Evolutionary conservation across 352 stramenopile species (phyloP).

Genomic region (Phytophthora pinifolia): DNA sequence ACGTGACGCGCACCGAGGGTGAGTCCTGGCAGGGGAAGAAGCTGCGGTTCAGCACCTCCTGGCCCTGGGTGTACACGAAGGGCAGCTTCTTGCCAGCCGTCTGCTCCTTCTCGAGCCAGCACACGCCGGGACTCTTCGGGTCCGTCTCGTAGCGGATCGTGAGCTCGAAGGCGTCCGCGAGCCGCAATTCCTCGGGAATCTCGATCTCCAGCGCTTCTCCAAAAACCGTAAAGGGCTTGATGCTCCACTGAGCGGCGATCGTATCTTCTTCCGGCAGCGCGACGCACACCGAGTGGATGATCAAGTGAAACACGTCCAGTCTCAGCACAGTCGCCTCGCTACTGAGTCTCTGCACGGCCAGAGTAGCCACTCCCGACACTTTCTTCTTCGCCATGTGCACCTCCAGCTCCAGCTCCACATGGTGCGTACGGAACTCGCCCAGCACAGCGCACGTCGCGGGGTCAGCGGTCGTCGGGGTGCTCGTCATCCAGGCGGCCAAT

Average conservation of each 20-base stretch:
- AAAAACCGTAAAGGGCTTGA: conserved; percentile 68
- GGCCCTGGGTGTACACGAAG: conserved; percentile 87
- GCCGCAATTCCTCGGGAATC: conserved; percentile 33
- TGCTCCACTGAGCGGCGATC: conserved; percentile 33
- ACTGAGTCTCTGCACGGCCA: conserved; percentile 36
- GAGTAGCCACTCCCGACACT: conserved; percentile 35
- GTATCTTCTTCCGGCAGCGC: conserved; percentile 14
- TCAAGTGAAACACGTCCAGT: conserved; percentile 67
- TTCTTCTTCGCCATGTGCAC: conserved; percentile 39
- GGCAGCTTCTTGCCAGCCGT: conserved; percentile 75
- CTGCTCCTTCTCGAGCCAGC: conserved; percentile 84
- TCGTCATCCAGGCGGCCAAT: not conserved
- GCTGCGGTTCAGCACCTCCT: conserved; percentile 86
- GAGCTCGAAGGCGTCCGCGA: conserved; percentile 26
- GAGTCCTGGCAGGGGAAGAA: conserved; percentile 92
- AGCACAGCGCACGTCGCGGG: conserved; percentile 66
- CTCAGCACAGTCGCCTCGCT: conserved; percentile 22
- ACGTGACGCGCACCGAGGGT: conserved; percentile 95
- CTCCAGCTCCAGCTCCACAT: conserved; percentile 51
- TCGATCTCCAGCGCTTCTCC: conserved; percentile 56
- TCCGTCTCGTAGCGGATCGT: conserved; percentile 67
- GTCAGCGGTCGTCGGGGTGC: conserved; percentile 17
- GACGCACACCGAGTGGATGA: conserved; percentile 46
- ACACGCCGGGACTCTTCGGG: conserved; percentile 67
- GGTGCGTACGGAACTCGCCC: conserved; percentile 47